Percentiles rank a stretch among this genome's conserved stretches.
phyloP scores from a whole-genome alignment of 768 basidiomycete species.

The Termitomyces sp. region DNA sequence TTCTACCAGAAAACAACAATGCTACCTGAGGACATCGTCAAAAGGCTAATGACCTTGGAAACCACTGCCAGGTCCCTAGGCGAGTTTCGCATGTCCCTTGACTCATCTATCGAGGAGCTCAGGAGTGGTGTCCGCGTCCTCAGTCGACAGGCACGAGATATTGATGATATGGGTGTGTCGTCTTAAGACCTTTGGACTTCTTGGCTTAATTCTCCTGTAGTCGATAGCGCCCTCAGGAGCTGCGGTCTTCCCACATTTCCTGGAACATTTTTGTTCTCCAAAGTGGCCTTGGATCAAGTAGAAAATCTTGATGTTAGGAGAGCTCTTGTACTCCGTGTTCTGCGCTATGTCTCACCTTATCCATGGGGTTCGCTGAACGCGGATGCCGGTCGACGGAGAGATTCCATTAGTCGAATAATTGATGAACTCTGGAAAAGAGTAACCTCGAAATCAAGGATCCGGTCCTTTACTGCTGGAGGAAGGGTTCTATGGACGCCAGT shows the following conservation, averaged over 20 bases:
- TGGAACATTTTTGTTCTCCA: constrained; percentile 45
- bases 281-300: constrained; percentile 25
- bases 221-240: constrained; percentile 33
- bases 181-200: background rate
- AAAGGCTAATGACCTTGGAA: constrained; percentile 28
- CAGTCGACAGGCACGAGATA: constrained; percentile 26
- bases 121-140: constrained; percentile 31
- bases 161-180: constrained; percentile 42
- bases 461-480: constrained; percentile 49
- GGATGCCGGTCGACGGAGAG: constrained; percentile 48
- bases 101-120: constrained; percentile 29
- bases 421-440: constrained; percentile 39
- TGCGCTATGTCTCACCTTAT: constrained; percentile 67
- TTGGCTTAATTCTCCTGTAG: constrained; percentile 22
- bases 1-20: constrained; percentile 1
- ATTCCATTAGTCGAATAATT: constrained; percentile 42
- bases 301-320: constrained; percentile 28
- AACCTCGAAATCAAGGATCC: constrained; percentile 17
- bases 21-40: constrained; percentile 23
- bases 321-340: constrained; percentile 45
- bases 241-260: constrained; percentile 37
- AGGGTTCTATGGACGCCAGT: constrained; percentile 64
- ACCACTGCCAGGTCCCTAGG: constrained; percentile 22
- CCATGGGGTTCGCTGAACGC: constrained; percentile 73
- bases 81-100: constrained; percentile 25